Percentiles rank a stretch among this genome's conserved stretches.
phyloP scores from a whole-genome alignment of 768 basidiomycete genomes.

The Pilatotrama ljubarskyi region DNA sequence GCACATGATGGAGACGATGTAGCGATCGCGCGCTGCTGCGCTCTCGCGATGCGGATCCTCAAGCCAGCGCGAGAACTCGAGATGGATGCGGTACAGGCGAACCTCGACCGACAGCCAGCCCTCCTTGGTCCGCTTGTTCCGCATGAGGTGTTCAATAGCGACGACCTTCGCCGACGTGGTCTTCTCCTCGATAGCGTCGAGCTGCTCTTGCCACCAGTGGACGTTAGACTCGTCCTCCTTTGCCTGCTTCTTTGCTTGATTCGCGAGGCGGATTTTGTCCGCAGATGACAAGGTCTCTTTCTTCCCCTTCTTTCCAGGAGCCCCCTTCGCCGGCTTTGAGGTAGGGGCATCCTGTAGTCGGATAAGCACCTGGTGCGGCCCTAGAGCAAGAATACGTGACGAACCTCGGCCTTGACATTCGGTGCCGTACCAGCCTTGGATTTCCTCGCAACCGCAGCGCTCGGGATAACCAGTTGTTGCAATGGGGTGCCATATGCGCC shows the following conservation, averaged over 20 bases:
- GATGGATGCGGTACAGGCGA: conserved; percentile 51
- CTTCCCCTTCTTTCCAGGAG: conserved; percentile 25
- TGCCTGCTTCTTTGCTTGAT: conserved; percentile 45
- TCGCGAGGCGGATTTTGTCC: conserved; percentile 46
- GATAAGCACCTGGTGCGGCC: background rate
- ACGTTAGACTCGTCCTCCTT: conserved; percentile 41
- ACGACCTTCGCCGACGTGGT: conserved; percentile 35
- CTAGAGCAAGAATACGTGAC: conserved; percentile 11
- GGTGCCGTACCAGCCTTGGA: background rate
- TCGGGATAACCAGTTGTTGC: conserved; percentile 53
- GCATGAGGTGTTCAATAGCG: conserved; percentile 39
- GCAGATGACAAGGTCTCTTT: conserved; percentile 38
- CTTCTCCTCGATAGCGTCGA: conserved; percentile 40
- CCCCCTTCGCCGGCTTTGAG: background rate
- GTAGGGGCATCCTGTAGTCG: background rate
- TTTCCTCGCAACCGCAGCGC: conserved; percentile 27
- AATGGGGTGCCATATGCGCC: conserved; percentile 59
- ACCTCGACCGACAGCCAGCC: conserved; percentile 51
- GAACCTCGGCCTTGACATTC: background rate
- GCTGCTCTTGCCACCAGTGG: conserved; percentile 55
- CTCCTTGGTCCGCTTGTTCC: conserved; percentile 46
- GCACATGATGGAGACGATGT: conserved; percentile 48
- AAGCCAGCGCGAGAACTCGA: conserved; percentile 55
- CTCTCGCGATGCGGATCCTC: conserved; percentile 41
- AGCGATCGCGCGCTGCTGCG: conserved; percentile 43